phyloP scores from a whole-genome alignment of 129 eudicot genomes.

The Heracleum sosnowskyi region DNA sequence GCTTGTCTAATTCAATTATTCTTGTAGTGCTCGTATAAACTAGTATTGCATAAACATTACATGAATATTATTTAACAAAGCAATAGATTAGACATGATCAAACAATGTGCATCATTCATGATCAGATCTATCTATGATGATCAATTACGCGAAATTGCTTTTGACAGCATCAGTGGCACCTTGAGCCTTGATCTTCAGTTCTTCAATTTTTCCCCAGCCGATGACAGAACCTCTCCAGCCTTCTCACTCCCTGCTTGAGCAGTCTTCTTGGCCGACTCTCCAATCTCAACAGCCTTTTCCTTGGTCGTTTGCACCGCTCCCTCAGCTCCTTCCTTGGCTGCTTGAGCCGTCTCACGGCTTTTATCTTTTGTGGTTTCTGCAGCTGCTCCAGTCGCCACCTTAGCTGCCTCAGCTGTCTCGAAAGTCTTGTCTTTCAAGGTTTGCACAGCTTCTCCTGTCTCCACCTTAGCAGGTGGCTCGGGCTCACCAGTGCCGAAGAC shows the following conservation, averaged over 20 bases:
- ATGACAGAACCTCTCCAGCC: constrained; percentile 39
- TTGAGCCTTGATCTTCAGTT: constrained; percentile 48
- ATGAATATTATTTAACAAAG: no score
- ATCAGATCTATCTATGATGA: not conserved
- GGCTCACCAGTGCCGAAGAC: not conserved
- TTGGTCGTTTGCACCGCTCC: constrained; percentile 22
- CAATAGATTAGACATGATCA: not conserved
- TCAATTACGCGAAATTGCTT: constrained; percentile 27
- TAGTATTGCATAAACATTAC: no score
- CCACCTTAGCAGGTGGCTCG: not conserved
- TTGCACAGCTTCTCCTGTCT: not conserved
- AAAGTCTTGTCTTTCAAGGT: constrained; percentile 19
- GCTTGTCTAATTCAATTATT: no score
- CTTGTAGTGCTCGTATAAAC: no score
- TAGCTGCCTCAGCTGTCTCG: constrained; percentile 25
- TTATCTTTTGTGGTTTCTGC: constrained; percentile 17
- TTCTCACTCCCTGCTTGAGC: constrained; percentile 54
- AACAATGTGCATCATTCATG: not conserved
- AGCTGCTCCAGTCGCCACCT: constrained; percentile 6
- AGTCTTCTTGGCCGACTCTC: constrained; percentile 40
- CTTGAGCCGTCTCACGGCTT: constrained; percentile 24
- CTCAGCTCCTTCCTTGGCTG: constrained; percentile 18
- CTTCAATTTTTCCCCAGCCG: constrained; percentile 55
- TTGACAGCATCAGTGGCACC: constrained; percentile 54
- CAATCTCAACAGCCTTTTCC: constrained; percentile 47